Conservation (phyloP, 2,329 filamentous ascomycete species). For the Geoglossum cookeanum region DNA sequence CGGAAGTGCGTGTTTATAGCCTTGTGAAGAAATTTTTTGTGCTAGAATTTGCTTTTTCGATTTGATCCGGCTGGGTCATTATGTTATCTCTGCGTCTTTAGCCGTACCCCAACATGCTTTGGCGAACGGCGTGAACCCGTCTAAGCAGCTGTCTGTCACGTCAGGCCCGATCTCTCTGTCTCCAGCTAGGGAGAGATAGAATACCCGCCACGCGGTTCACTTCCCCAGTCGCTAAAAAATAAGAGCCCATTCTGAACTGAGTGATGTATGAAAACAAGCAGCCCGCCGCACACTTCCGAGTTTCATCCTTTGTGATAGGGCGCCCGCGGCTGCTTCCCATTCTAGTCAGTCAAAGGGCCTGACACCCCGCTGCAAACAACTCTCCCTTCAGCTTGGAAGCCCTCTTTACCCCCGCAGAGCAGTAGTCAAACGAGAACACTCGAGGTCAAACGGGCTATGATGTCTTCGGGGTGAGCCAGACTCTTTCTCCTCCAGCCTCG, state of each 20-base stretch:
- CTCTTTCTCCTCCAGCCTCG: neutral
- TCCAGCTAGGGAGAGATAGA: neutral
- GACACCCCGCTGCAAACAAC: neutral
- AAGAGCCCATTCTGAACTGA: neutral
- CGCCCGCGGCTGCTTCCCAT: neutral
- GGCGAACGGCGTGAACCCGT: neutral
- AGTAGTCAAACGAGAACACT: neutral
- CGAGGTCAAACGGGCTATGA: neutral
- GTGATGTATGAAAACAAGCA: neutral
- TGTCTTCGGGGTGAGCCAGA: neutral
- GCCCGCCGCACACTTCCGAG: neutral
- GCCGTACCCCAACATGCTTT: neutral
- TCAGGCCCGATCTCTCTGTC: neutral
- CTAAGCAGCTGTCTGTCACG: neutral
- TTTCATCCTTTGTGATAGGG: neutral
- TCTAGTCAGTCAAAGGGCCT: neutral
- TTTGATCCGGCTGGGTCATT: neutral
- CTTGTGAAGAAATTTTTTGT: neutral
- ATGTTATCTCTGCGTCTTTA: neutral
- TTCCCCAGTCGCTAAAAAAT: neutral
- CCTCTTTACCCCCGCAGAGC: too few relatives aligned
- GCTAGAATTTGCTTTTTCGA: neutral
- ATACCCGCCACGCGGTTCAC: neutral
- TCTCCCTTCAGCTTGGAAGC: too few relatives aligned
- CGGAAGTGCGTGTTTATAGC: neutral